Percentiles rank a stretch among this genome's conserved stretches.
Evolutionary conservation across 2,329 filamentous ascomycete species (phyloP).

Genomic region (Didymella lethalis): DNA sequence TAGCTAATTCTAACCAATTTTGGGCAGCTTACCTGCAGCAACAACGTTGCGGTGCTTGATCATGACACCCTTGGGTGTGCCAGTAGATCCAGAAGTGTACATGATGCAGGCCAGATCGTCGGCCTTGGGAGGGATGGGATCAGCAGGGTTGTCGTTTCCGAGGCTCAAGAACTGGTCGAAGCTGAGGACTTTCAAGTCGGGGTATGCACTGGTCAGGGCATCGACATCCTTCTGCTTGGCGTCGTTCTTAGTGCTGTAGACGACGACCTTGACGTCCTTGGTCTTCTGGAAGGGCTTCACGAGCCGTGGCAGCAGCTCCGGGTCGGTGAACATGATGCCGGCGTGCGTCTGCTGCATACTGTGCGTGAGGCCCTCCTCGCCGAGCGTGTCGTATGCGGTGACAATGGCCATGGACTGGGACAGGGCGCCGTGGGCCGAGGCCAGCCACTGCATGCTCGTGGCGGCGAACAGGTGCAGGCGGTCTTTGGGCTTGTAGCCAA

Average conservation of each 20-base stretch:
- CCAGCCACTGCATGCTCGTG: slow-evolving; percentile 84
- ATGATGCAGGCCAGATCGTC: slow-evolving; percentile 83
- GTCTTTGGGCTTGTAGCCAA: slow-evolving; percentile 73
- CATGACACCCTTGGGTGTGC: slow-evolving; percentile 86
- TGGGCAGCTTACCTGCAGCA: slow-evolving; percentile 70
- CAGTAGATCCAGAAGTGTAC: slow-evolving; percentile 89
- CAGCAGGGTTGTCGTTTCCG: slow-evolving; percentile 71
- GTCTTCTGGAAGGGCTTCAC: slow-evolving; percentile 63
- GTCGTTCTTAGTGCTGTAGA: slow-evolving; percentile 65
- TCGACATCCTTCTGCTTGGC: slow-evolving; percentile 62
- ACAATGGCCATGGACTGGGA: slow-evolving; percentile 92
- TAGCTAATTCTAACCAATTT: neutral
- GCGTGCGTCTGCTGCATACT: slow-evolving; percentile 83
- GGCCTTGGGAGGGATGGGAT: slow-evolving; percentile 74
- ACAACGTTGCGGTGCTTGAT: slow-evolving; percentile 82
- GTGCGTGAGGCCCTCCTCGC: slow-evolving; percentile 82
- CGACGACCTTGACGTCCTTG: slow-evolving; percentile 64
- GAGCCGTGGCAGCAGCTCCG: slow-evolving; percentile 69
- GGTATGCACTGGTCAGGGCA: slow-evolving; percentile 61
- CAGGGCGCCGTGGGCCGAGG: slow-evolving; percentile 76
- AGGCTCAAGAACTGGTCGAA: slow-evolving; percentile 64
- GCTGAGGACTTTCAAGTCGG: slow-evolving; percentile 62
- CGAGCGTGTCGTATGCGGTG: slow-evolving; percentile 93
- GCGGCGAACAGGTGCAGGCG: slow-evolving; percentile 82
- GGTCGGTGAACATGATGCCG: slow-evolving; percentile 85